A percentile compares a stretch with the other conserved stretches of the same genome.
Evolutionary conservation across 2,329 filamentous ascomycete species (phyloP).

Genomic region (Alternaria atra): DNA sequence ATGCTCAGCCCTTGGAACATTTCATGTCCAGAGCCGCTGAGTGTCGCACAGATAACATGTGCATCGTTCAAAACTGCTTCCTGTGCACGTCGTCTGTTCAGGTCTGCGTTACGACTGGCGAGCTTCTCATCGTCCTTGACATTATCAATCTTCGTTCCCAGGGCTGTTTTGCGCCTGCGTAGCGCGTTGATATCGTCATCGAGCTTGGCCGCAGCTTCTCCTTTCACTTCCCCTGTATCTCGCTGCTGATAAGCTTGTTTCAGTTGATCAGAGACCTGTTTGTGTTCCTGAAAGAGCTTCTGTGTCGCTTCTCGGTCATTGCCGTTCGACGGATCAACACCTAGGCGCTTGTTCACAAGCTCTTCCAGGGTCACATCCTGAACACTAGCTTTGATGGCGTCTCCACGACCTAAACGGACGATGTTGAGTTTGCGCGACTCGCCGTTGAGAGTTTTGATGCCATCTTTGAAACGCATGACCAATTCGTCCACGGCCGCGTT

Average conservation of each 20-base stretch:
- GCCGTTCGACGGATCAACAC: slow-evolving; percentile 48
- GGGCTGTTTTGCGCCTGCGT: slow-evolving; percentile 76
- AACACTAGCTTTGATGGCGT: slow-evolving; percentile 90
- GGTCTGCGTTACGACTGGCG: slow-evolving; percentile 82
- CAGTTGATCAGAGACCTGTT: slow-evolving; percentile 70
- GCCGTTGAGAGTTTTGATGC: slow-evolving; percentile 80
- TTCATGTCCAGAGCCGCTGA: slow-evolving; percentile 95
- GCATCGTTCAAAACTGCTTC: slow-evolving; percentile 90
- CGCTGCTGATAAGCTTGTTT: slow-evolving; percentile 75
- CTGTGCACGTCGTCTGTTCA: slow-evolving; percentile 83
- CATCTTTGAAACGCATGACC: slow-evolving; percentile 88
- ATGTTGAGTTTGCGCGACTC: slow-evolving; percentile 81
- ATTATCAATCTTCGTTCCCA: slow-evolving; percentile 85
- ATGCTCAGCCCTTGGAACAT: slow-evolving; percentile 95
- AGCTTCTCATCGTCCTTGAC: slow-evolving; percentile 87
- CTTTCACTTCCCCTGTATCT: slow-evolving; percentile 66
- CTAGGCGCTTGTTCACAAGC: slow-evolving; percentile 79
- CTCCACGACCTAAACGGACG: slow-evolving; percentile 86
- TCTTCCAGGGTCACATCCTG: slow-evolving; percentile 93
- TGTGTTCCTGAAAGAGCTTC: slow-evolving; percentile 76
- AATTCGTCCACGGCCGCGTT: slow-evolving; percentile 97
- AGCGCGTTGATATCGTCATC: slow-evolving; percentile 80
- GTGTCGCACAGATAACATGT: slow-evolving; percentile 91
- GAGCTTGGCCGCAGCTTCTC: slow-evolving; percentile 70
- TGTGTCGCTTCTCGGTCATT: slow-evolving; percentile 61